Conservation (phyloP, 768 basidiomycete genomes). For the Cyclocybe cylindracea region DNA sequence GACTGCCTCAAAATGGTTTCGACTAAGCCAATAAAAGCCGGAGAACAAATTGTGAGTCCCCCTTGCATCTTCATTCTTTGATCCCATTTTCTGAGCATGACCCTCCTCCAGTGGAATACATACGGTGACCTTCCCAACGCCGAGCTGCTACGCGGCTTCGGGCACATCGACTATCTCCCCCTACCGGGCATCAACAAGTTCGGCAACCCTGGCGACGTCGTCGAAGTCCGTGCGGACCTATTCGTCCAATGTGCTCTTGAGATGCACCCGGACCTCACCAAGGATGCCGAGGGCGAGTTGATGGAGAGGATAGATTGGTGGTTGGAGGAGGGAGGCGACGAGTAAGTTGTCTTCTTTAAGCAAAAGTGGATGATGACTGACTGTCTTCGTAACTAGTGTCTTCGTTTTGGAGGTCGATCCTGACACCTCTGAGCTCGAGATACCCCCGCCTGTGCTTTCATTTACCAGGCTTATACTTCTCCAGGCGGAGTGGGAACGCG, state of each 20-base stretch:
- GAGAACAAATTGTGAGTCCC: constrained; percentile 82
- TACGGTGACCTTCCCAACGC: constrained; percentile 93
- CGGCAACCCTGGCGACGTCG: constrained; percentile 82
- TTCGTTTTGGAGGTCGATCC: constrained; percentile 56
- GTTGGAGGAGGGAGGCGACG: constrained; percentile 88
- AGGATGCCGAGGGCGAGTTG: constrained; percentile 22
- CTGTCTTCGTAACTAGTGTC: constrained; percentile 36
- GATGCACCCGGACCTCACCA: constrained; percentile 8
- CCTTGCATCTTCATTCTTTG: constrained; percentile 1
- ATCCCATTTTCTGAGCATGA: constrained; percentile 6
- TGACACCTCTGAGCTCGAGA: constrained; percentile 19
- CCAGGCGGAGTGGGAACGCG: constrained; percentile 58
- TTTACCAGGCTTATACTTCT: constrained; percentile 61
- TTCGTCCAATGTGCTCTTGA: constrained; percentile 43
- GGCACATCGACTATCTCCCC: constrained; percentile 81
- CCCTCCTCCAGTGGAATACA: constrained; percentile 77
- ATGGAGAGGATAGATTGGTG: constrained; percentile 87
- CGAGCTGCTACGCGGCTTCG: constrained; percentile 92
- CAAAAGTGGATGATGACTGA: background rate
- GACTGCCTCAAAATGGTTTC: constrained; percentile 75
- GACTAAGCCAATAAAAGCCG: constrained; percentile 69
- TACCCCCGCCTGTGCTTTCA: constrained; percentile 61
- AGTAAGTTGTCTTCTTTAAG: constrained; percentile 50
- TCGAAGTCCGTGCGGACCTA: constrained; percentile 75
- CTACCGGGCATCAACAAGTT: constrained; percentile 40